Conservation (phyloP, 805 yeast species). For the Wickerhamiella vanderwaltii region DNA sequence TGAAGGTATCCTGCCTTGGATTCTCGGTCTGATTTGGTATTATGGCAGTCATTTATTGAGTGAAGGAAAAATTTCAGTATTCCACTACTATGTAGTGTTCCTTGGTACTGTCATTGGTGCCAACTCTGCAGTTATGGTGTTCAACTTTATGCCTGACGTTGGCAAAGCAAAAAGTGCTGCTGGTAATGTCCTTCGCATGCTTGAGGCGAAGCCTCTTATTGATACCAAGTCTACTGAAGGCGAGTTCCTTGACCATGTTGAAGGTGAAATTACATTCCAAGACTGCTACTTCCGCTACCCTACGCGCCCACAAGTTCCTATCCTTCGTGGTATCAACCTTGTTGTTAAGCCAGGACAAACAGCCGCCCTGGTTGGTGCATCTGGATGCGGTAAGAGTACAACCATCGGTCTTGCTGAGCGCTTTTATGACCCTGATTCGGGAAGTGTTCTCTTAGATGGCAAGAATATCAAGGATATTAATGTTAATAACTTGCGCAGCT, state of each 20-base stretch:
- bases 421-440: constrained; percentile 39
- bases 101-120: constrained; percentile 31
- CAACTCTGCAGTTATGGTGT: constrained; percentile 28
- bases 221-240: constrained; percentile 27
- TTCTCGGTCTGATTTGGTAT: constrained; percentile 34
- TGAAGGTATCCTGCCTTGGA: constrained; percentile 31
- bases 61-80: constrained; percentile 23
- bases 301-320: constrained; percentile 39
- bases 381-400: constrained; percentile 52
- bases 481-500: constrained; percentile 37
- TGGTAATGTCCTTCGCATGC: constrained; percentile 24
- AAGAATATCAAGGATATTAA: constrained; percentile 37
- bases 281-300: constrained; percentile 57
- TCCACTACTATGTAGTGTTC: constrained; percentile 31
- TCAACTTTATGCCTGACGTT: constrained; percentile 34
- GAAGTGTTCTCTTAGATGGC: constrained; percentile 42
- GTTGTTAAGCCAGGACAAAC: constrained; percentile 37
- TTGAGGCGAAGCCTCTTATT: constrained; percentile 26
- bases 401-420: constrained; percentile 40
- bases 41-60: constrained; percentile 31
- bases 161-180: constrained; percentile 33
- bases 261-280: constrained; percentile 42
- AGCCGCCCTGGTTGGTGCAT: constrained; percentile 58
- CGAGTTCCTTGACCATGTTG: constrained; percentile 22
- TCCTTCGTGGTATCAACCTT: constrained; percentile 40